These are phyloP conservation scores for Chaetomiaceae sp. DNA, from an alignment of 2,329 filamentous ascomycete species.

Conservation along the genomic window DNA sequence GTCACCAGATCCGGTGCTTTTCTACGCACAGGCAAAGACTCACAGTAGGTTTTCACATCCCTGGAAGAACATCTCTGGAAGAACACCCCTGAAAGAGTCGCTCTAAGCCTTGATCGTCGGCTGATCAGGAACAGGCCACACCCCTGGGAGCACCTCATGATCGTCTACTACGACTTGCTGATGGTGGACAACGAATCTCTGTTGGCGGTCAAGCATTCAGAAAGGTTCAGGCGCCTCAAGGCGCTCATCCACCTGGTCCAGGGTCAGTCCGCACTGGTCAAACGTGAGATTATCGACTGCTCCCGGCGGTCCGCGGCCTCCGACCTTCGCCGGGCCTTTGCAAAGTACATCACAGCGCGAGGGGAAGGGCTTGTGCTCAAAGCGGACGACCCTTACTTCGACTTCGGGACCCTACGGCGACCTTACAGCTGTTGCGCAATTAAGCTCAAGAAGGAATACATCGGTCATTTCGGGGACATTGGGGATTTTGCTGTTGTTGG, in stretches of 20 bases:
- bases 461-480: conserved; percentile 70
- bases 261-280: conserved; percentile 61
- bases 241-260: conserved; percentile 44
- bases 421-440: conserved; percentile 52
- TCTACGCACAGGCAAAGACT: conserved; percentile 63
- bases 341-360: conserved; percentile 55
- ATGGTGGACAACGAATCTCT: conserved; percentile 49
- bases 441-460: conserved; percentile 85
- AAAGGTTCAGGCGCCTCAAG: conserved; percentile 55
- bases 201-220: conserved; percentile 46
- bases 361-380: conserved; percentile 81
- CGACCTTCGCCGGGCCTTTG: conserved; percentile 58
- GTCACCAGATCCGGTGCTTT: conserved; percentile 65
- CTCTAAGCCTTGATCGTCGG: no score
- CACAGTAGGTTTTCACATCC: conserved; percentile 43
- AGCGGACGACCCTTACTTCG: conserved; percentile 71
- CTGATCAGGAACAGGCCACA: conserved; percentile 36
- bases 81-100: no score
- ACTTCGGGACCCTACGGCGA: conserved; percentile 35
- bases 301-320: conserved; percentile 43
- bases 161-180: conserved; percentile 55
- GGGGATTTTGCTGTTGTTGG: conserved; percentile 79
- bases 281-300: conserved; percentile 64
- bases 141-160: conserved; percentile 52
- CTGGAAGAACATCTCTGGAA: background rate